Percentiles rank a stretch among this genome's conserved stretches.
phyloP scores from a whole-genome alignment of 768 basidiomycete species.

The Ramaria rubella region DNA sequence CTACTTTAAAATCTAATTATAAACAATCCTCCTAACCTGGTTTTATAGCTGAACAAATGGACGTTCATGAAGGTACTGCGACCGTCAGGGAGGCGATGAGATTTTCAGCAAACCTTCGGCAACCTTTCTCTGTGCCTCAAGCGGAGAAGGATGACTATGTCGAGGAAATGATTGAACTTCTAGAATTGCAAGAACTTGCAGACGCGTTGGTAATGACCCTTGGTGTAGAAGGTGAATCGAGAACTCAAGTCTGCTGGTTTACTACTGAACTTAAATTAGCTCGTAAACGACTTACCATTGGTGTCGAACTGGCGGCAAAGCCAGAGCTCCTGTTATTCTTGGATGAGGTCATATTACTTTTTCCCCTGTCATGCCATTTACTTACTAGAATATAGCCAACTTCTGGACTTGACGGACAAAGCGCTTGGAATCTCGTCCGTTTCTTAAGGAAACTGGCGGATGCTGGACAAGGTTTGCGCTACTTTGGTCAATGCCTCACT shows the following conservation, averaged over 20 bases:
- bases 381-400: slow-evolving; percentile 34
- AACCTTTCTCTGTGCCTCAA: slow-evolving; percentile 33
- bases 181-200: slow-evolving; percentile 40
- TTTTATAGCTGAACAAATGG: slow-evolving; percentile 39
- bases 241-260: slow-evolving; percentile 10
- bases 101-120: slow-evolving; percentile 41
- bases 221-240: slow-evolving; percentile 48
- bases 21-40: slow-evolving; percentile 32
- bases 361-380: slow-evolving; percentile 23
- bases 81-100: slow-evolving; percentile 45
- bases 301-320: slow-evolving; percentile 47
- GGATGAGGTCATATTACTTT: slow-evolving; percentile 38
- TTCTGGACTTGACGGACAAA: slow-evolving; percentile 53
- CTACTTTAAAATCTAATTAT: slow-evolving; percentile 15
- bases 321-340: slow-evolving; percentile 71
- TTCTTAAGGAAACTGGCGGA: slow-evolving; percentile 80
- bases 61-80: slow-evolving; percentile 41
- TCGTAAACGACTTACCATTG: slow-evolving; percentile 46
- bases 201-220: slow-evolving; percentile 43
- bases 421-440: slow-evolving; percentile 76
- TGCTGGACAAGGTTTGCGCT: slow-evolving; percentile 55
- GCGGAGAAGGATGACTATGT: slow-evolving; percentile 40
- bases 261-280: not conserved
- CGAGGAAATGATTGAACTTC: slow-evolving; percentile 40
- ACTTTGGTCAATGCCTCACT: not conserved